A percentile compares a stretch with the other conserved stretches of the same genome.
Conservation (phyloP, 2,329 filamentous ascomycete genomes). For the Fusarium sp. region DNA sequence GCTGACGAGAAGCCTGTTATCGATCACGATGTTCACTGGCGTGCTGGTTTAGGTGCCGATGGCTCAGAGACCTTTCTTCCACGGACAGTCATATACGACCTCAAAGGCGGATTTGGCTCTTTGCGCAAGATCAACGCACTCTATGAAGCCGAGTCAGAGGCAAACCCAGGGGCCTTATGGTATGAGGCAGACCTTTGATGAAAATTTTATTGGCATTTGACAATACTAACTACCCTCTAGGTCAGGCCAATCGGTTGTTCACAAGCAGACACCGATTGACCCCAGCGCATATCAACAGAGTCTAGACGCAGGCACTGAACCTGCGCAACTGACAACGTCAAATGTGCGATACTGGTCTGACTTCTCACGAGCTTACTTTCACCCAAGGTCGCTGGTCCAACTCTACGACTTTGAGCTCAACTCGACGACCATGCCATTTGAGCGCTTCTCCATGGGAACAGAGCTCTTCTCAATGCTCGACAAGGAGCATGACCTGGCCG, state of each 20-base stretch:
- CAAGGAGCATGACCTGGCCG: slow-evolving; percentile 85
- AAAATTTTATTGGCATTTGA: neutral
- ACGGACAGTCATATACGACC: slow-evolving; percentile 90
- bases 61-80: slow-evolving; percentile 93
- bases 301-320: slow-evolving; percentile 78
- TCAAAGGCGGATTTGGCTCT: slow-evolving; percentile 93
- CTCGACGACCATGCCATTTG: slow-evolving; percentile 84
- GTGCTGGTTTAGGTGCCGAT: slow-evolving; percentile 83
- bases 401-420: slow-evolving; percentile 88
- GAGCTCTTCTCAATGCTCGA: slow-evolving; percentile 81
- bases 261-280: slow-evolving; percentile 75
- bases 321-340: slow-evolving; percentile 73
- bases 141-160: slow-evolving; percentile 71
- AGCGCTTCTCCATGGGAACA: slow-evolving; percentile 87
- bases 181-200: slow-evolving; percentile 31
- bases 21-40: slow-evolving; percentile 81
- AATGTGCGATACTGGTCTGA: slow-evolving; percentile 97
- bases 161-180: slow-evolving; percentile 53
- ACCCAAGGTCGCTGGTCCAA: slow-evolving; percentile 88
- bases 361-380: slow-evolving; percentile 91
- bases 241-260: slow-evolving; percentile 75
- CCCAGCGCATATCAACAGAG: slow-evolving; percentile 82
- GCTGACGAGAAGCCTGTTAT: slow-evolving; percentile 55
- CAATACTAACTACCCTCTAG: slow-evolving; percentile 53
- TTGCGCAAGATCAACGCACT: slow-evolving; percentile 88